Evolutionary conservation across 176 grass and related monocot genomes (phyloP), one percentile per base, ranked within the genome.

Genomic region (Themeda triandra): DNA sequence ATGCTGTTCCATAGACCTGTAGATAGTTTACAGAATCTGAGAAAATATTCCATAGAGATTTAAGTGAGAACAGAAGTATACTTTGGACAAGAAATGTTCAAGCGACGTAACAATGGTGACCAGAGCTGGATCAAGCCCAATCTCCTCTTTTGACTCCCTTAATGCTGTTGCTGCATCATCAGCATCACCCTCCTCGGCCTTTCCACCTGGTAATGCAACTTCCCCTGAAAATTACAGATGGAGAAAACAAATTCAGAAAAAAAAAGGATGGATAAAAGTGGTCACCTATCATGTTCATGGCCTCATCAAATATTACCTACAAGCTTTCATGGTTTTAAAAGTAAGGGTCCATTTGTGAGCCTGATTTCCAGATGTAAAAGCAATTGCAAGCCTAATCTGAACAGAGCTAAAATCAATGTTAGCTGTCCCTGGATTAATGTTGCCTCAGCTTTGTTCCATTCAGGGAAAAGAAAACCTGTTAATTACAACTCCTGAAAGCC

Each of bases 131-230:
- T 90, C 87, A 77, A 94, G 82, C 45, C 92, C 92, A 67, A 92
- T 94, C 78, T 94, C 89, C 76, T 92, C 92, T 30, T 88, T 86
- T 14, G 92, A 88, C 65, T 94, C 90, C 62, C 92, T 85, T 67
- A 83, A 81, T 66, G 92, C 92, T 66, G 92, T 94, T 53, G 86
- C 90, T 31, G 44, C 64, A 80, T 94, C 90, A 54, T 94, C 90
- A 25, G 82, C 87, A 69, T 94, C 92, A 21, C 90, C 82, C 71
- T 94, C 92, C 14, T 94, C 90, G 5, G 87, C 75, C 76, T 94
- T 94, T 1, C 92, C 92, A 69, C 92, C 92, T 2, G 92, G 92
- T n/a, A 94, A 92, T 28, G 90, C 82, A 84, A 94, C 90, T 80
- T 94, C 92, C 30, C 92, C 90, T 94, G 46, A 60, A 65, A 77